Evolutionary conservation across 257 asterid genomes (phyloP).

Genomic region (Nyctanthes arbortristis): DNA sequence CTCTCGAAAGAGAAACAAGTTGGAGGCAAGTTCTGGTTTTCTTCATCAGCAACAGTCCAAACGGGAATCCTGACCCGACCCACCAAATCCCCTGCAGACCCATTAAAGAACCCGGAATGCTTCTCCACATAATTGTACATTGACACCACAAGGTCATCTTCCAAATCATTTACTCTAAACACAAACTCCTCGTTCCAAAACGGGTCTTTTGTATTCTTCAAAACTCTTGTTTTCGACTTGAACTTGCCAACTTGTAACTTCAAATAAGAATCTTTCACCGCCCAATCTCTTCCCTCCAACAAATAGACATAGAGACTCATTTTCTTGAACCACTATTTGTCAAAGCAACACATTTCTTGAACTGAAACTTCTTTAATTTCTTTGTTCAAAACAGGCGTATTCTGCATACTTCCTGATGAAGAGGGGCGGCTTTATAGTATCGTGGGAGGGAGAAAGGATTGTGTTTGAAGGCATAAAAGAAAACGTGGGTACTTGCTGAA

Average conservation of each 20-base stretch:
- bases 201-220: slow-evolving; percentile 53
- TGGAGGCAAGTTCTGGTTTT: slow-evolving; percentile 65
- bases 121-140: slow-evolving; percentile 48
- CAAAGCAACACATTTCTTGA: slow-evolving; percentile 17
- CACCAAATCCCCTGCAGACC: slow-evolving; percentile 44
- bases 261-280: slow-evolving; percentile 61
- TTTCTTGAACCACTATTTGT: background rate
- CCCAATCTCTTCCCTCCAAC: slow-evolving; percentile 66
- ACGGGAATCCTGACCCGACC: slow-evolving; percentile 77
- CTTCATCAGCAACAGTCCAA: slow-evolving; percentile 62
- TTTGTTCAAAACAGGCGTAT: background rate
- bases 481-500: slow-evolving; percentile 52
- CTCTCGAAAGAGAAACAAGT: slow-evolving; percentile 74
- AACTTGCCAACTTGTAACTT: slow-evolving; percentile 67
- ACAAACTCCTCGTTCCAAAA: slow-evolving; percentile 90
- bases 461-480: slow-evolving; percentile 39
- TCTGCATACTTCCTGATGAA: slow-evolving; percentile 20
- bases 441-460: slow-evolving; percentile 25
- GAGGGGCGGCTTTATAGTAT: slow-evolving; percentile 25
- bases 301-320: slow-evolving; percentile 77
- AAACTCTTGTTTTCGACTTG: slow-evolving; percentile 62
- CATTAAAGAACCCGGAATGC: slow-evolving; percentile 56
- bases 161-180: slow-evolving; percentile 63
- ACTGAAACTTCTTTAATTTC: background rate
- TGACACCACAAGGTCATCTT: slow-evolving; percentile 62